Evolutionary conservation across 352 stramenopile species (phyloP), one percentile per base, ranked within the genome.

Genomic region (Phytopythium chamaehyphon): DNA sequence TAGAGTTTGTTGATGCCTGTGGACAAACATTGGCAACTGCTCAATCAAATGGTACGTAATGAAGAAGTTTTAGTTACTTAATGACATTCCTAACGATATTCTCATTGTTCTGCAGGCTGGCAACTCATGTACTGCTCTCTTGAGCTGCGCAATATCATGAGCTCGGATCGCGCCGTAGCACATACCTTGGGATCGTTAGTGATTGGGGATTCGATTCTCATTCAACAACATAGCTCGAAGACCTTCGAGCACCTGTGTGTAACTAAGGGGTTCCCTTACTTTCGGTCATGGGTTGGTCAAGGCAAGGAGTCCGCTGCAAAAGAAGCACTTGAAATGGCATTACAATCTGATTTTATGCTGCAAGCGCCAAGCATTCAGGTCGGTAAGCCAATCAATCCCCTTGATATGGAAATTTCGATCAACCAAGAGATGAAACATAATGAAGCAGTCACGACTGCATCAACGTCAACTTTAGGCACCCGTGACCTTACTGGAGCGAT

Each of bases 271-370:
- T 90, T 91, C 44, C 54, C 76, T 6, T 77, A 80, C 55, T 79
- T 90, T 40, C 71, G 73, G 3, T 82, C 78, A 12, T 91, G 81
- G 81, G 57, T 81, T 42, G 68, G 84, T 39, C 28, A 43, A 1
- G 73, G 76, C 0, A 42, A 63, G 8, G 78, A 91, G 54, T 66
- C 67, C 4, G 61, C 77, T 5, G 68, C 64, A 40, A 71, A 77
- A 28, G 57, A 62, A 3, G 55, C 64, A 8, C 40, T 85, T 10
- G 59, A 83, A 15, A 47, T 55, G 3, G 66, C 64, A 1, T 58
- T 91, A 3, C 66, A 73, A 40, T 91, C 81, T 0, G 74, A 86
- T 10, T 88, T 87, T 40, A 90, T 89, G 62, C 55, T 88, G 0
- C 63, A 83, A 33, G 82, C 65, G 37, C 56, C 63, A 5, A 72